phyloP scores from a whole-genome alignment of 2,329 filamentous ascomycete species.

The Colletotrichum sp. region DNA sequence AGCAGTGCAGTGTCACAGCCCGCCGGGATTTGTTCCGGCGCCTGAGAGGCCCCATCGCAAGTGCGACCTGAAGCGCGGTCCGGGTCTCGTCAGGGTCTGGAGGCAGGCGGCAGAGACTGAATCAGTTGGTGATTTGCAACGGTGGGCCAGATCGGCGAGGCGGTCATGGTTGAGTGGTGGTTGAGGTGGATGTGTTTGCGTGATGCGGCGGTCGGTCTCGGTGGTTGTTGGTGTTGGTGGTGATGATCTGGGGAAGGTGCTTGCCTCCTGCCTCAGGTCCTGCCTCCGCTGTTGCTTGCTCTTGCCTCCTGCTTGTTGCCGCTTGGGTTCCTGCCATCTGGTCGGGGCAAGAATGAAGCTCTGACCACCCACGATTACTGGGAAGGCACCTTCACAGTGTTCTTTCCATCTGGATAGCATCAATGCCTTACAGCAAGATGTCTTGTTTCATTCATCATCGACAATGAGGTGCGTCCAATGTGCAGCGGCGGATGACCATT shows the following conservation, averaged over 20 bases:
- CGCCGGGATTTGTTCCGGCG: conserved; percentile 9
- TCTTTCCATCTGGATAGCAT: neutral
- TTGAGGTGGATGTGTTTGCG: neutral
- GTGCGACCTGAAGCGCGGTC: neutral
- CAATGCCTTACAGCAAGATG: neutral
- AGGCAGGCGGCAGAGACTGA: neutral
- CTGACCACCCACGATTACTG: neutral
- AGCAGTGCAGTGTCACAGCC: neutral
- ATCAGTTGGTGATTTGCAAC: conserved; percentile 10
- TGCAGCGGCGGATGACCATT: neutral
- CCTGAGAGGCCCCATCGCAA: neutral
- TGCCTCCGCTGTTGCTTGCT: neutral
- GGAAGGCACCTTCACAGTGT: neutral
- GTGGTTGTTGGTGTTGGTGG: neutral
- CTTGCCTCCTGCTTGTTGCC: neutral
- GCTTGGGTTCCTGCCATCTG: neutral
- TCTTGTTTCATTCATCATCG: neutral
- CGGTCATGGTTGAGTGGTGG: neutral
- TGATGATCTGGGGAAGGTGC: conserved; percentile 3
- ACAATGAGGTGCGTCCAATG: neutral
- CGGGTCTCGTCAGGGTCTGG: neutral
- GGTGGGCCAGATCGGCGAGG: conserved; percentile 9
- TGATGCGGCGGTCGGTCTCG: neutral
- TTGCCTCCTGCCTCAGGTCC: neutral
- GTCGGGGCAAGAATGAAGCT: neutral